Base-by-base conservation (phyloP, 2,329 filamentous ascomycete species). In the Fusarium sp. region DNA sequence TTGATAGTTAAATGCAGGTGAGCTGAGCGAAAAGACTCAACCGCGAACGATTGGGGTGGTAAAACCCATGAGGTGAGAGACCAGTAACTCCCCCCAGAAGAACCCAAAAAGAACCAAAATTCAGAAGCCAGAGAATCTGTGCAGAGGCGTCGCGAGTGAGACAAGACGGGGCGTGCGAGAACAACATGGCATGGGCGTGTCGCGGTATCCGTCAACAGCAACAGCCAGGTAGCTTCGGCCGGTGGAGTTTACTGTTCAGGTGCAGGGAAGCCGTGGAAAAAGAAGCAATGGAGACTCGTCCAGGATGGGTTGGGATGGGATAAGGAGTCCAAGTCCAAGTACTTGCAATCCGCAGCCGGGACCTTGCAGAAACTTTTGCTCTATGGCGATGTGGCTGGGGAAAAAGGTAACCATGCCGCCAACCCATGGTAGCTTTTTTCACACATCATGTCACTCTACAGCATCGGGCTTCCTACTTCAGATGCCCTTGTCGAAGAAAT, bases 271-370 rank as follows among this genome's bases (percentile, higher is more conserved):
- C 31, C 45, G 44, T 69, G 67, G 49, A 70, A 70, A 47, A 70
- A 70, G 67, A 70, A 70, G 67, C 67, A 70, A 70, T 69, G 67
- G 67, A 64, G 67, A 57, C 61, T 62, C 40, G 37, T 55, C 67
- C 50, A 49, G 62, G 66, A 67, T 42, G 40, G 40, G 40, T 10
- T 30, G 42, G 42, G 42, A 45, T 30, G 28, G n/a, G 41, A 55
- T 49, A 42, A 62, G 56, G 52, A 62, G 46, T 41, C 47, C 34
- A 33, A 53, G 67, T 70, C 28, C 15, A 47, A 38, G 46, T 67
- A 70, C 67, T 54, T 68, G 28, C 18, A 20, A 44, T 28, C 16
- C 20, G 13, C 28, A 15, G 37, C 28, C 54, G 62, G 62, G 46
- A 70, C 67, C 57, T 67, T 68, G 42, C 54, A 56, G 49, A 10